Base-by-base conservation (phyloP, 1,284 basidiomycete genomes). In the Sanghuangporus weigelae region DNA sequence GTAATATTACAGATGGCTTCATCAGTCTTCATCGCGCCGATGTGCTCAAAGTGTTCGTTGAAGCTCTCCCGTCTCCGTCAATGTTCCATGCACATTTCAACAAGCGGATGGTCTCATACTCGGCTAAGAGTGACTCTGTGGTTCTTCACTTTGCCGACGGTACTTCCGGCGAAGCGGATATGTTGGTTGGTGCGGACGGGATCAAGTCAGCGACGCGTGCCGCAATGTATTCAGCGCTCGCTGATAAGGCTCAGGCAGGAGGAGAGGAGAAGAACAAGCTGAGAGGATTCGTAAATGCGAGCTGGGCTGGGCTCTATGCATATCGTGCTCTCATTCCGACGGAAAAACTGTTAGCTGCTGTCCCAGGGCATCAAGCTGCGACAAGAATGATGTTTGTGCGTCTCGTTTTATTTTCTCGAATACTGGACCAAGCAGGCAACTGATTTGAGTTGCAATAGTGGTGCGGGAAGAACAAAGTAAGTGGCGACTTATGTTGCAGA, bases 121-220 rank as follows among this genome's bases (percentile, higher is more conserved):
- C 19, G 12, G n/a, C 31, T 5, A 54, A 54, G 35, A 8, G 59
- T 14, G 8, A 31, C 26, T 68, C 67, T 16, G 11, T 62, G 11
- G 68, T 77, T 38, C 68, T 79, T 23, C 58, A 69, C n/a, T 79
- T 81, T 64, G 64, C 73, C 0, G 75, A 79, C 62, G 75, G 75
- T 10, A 69, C 74, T 26, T 72, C 68, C n/a, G 71, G 74, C 3
- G 68, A 69, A 49, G 76, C 78, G 36, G 78, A 81, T 63, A 57
- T 81, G 10, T 72, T 81, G 19, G 68, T 80, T 50, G 80, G 79
- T 1, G 76, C 77, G 16, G 79, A 81, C 65, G 80, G 79, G 10
- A 75, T 81, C 53, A 77, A 76, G 64, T 79, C 78, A 1, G 66
- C 69, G 19, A 72, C 74, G 36, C 74, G 79, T 16, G 63, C 65